Base-by-base conservation (phyloP, 345 rosid species). In the Zanthoxylum bungeanum region DNA sequence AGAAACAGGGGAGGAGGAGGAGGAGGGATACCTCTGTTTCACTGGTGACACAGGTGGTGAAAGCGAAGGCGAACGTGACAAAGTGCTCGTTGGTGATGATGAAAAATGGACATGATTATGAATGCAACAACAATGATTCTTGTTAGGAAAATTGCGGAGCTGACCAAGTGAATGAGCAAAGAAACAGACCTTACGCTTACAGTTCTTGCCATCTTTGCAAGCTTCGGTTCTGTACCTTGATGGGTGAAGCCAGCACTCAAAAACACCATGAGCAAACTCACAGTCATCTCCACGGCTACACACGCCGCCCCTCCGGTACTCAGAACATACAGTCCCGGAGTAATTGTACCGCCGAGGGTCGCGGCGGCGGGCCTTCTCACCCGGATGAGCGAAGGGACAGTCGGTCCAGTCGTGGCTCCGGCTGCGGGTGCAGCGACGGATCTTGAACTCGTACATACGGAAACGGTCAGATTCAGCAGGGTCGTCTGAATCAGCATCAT, bases 361-460 rank as follows among this genome's bases (percentile, higher is more conserved):
- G 22, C 98, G 85, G 7, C 98, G 88, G 71, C 89, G 88, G 42
- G 98, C 97, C 71, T 94, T 94, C 75, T 94, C 98, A 0, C 95
- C 90, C 0, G 95, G 91, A 40, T 94, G 98, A 11, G 95, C 86
- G 19, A 91, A 94, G 30, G 98, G 98, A 68, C 98, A 94, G 77
- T 91, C 93, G 0, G 97, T 94, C 98, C 98, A 94, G 76, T 91
- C 98, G 19, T 94, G 98, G 80, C 95, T 90, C 37, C 97, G 85
- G 87, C 93, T 89, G 67, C 97, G 86, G 2, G 84, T 94, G 73
- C 98, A 94, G 44, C 87, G 81, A 24, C 97, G 90, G 74, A 94
- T 87, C 87, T 94, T 94, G 86, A 94, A 94, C 73, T 94, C 98
- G 24, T 86, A 91, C 89, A 94, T 94, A 12, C 97, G 86, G 66